Percentiles rank a stretch among this genome's conserved stretches.
phyloP scores from a whole-genome alignment of 1,284 basidiomycete genomes.

The Spongiforma sp. region DNA sequence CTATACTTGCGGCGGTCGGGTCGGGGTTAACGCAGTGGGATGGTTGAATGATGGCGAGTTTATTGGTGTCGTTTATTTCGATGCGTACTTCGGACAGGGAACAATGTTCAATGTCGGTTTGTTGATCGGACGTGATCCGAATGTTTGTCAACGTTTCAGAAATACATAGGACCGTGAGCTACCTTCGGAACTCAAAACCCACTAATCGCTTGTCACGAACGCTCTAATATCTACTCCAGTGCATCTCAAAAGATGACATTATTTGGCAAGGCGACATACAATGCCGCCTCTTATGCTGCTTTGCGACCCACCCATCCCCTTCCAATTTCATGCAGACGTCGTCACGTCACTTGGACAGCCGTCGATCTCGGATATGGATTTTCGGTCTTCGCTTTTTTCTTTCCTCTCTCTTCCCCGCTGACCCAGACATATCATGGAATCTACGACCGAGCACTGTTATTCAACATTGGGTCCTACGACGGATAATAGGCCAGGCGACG shows the following conservation, averaged over 20 bases:
- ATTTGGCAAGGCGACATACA: slow-evolving; percentile 67
- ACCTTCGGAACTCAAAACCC: neutral
- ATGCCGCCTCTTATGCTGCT: slow-evolving; percentile 66
- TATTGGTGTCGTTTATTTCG: slow-evolving; percentile 8
- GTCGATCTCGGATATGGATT: slow-evolving; percentile 86
- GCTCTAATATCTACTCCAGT: too few relatives aligned
- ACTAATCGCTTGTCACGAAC: too few relatives aligned
- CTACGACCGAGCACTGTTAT: neutral
- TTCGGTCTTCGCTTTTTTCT: too few relatives aligned
- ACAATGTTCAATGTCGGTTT: too few relatives aligned
- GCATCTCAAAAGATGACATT: slow-evolving; percentile 58
- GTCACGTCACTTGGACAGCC: slow-evolving; percentile 52
- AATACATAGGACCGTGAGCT: too few relatives aligned
- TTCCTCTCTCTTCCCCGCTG: too few relatives aligned
- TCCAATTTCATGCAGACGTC: slow-evolving; percentile 54
- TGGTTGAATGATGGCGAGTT: slow-evolving; percentile 9
- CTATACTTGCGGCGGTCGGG: too few relatives aligned
- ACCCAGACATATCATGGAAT: too few relatives aligned
- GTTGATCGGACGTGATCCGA: too few relatives aligned
- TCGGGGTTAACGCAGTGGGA: too few relatives aligned
- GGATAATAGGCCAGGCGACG: slow-evolving; percentile 66
- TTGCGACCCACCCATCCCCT: slow-evolving; percentile 74
- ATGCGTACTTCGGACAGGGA: too few relatives aligned
- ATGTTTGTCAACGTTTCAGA: too few relatives aligned
- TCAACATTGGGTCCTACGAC: neutral